Base-by-base conservation (phyloP, 768 basidiomycete species). In the Trametopsis cervina region DNA sequence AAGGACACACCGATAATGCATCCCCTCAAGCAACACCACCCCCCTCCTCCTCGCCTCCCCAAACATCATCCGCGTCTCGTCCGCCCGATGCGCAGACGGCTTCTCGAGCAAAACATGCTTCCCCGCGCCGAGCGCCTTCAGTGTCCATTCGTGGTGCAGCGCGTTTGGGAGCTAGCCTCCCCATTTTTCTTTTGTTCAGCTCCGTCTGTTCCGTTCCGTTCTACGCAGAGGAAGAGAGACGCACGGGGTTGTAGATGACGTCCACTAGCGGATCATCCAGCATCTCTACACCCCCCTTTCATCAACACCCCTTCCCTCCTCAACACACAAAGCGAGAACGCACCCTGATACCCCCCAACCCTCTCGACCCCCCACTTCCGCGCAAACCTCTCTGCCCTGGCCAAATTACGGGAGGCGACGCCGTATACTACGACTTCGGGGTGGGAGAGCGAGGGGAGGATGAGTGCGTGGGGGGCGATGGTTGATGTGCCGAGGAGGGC, bases 71-170 rank as follows among this genome's bases (percentile, higher is more conserved):
- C 67, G 63, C 4, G 73, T 69, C 61, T 83, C 78, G 23, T 71
- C 74, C 2, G 77, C 73, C 0, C 72, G 75, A 44, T 74, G 56
- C n/a, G 70, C 65, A 37, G 64, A 71, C 39, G 80, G 81, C 54
- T 83, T 83, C 54, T 84, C 83, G 17, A 81, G 64, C 9, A 83
- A 65, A 21, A 83, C 80, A 50, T 83, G 80, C 57, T 85, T 83
- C 4, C 82, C 80, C 1, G 75, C 74, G 10, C 61, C 60, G 6
- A 84, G 72, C 5, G 80, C 76, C 53, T 77, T 80, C 72, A 77
- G 77, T 0, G 80, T 79, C 80, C 79, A 85, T 56, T 83, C 80
- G 46, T 73, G 78, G 53, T 84, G 80, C 26, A 83, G 64, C 12
- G 70, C 74, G 46, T 81, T 81, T 0, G 81, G 81, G 7, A 80